Conservation (phyloP, 176 grass and related monocot species). For the Urochloa ruziziensis region DNA sequence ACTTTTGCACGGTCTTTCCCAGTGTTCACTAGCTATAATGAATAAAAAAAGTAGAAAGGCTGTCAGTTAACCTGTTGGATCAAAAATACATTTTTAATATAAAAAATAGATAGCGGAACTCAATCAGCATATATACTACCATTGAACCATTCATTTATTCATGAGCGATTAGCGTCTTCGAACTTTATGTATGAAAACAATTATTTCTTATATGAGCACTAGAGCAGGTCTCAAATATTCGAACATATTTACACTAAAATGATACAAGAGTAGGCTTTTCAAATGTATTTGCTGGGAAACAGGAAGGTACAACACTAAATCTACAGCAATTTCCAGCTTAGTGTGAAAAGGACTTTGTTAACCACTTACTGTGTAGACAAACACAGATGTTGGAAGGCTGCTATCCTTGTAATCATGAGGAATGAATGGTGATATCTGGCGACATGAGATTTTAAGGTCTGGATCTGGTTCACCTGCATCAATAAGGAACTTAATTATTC, state of each 20-base stretch:
- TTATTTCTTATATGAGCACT: background rate
- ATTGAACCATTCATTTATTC: constrained; percentile 18
- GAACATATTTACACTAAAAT: background rate
- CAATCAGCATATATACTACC: background rate
- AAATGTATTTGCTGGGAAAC: background rate
- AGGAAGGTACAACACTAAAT: background rate
- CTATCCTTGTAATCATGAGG: constrained; percentile 98
- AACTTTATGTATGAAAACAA: no score
- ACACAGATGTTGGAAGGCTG: constrained; percentile 93
- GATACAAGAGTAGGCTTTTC: background rate
- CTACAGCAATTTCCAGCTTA: constrained; percentile 4
- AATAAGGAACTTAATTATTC: constrained; percentile 10
- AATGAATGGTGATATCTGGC: constrained; percentile 98
- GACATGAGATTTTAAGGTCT: constrained; percentile 97
- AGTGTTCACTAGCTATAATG: constrained; percentile 88
- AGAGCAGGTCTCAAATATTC: background rate
- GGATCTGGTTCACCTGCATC: constrained; percentile 92
- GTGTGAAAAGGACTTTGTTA: background rate
- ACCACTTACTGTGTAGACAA: constrained; percentile 94
- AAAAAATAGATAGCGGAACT: constrained; percentile 7
- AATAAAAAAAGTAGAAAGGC: constrained; percentile 12
- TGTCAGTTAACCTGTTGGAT: constrained; percentile 6
- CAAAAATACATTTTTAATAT: background rate
- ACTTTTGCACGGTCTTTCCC: constrained; percentile 98
- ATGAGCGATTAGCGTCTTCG: background rate